phyloP scores from a whole-genome alignment of 1,284 basidiomycete species.

The Ustanciosporium gigantosporum region DNA sequence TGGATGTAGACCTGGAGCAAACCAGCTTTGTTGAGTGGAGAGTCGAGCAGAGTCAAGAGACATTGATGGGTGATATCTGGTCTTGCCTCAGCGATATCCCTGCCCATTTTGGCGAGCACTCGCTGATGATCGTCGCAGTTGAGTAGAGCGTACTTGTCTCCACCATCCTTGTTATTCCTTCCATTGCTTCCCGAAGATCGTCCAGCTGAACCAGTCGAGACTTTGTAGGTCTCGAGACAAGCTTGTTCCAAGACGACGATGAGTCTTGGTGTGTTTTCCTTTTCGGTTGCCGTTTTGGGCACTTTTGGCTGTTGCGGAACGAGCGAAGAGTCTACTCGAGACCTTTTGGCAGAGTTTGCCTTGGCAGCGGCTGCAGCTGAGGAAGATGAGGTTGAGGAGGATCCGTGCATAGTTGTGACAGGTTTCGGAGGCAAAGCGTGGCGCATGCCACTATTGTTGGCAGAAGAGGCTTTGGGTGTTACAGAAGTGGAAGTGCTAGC shows the following conservation, averaged over 20 bases:
- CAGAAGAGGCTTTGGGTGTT: conserved; percentile 10
- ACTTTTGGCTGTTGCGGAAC: conserved; percentile 57
- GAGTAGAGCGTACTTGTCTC: conserved; percentile 89
- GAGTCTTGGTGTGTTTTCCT: conserved; percentile 62
- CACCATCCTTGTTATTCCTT: conserved; percentile 44
- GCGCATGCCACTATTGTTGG: conserved; percentile 19
- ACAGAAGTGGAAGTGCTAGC: conserved; percentile 3
- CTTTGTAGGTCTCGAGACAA: conserved; percentile 91
- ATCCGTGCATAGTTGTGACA: conserved; percentile 17
- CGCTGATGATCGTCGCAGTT: conserved; percentile 99
- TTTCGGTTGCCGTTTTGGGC: conserved; percentile 54
- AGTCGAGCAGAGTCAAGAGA: conserved; percentile 92
- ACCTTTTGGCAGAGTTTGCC: conserved; percentile 44
- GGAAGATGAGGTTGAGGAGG: conserved; percentile 3
- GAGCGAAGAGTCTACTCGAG: conserved; percentile 49
- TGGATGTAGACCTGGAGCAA: conserved; percentile 97
- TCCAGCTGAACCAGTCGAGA: conserved; percentile 67
- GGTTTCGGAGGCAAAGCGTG: conserved; percentile 51
- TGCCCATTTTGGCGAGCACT: conserved; percentile 92
- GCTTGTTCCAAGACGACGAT: conserved; percentile 92
- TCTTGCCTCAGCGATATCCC: conserved; percentile 95
- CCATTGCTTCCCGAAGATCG: conserved; percentile 61
- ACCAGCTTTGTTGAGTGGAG: conserved; percentile 96
- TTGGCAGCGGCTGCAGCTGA: conserved; percentile 20
- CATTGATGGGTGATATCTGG: conserved; percentile 99